Conservation (phyloP, 1,284 basidiomycete species). For the Ustilago nuda region DNA sequence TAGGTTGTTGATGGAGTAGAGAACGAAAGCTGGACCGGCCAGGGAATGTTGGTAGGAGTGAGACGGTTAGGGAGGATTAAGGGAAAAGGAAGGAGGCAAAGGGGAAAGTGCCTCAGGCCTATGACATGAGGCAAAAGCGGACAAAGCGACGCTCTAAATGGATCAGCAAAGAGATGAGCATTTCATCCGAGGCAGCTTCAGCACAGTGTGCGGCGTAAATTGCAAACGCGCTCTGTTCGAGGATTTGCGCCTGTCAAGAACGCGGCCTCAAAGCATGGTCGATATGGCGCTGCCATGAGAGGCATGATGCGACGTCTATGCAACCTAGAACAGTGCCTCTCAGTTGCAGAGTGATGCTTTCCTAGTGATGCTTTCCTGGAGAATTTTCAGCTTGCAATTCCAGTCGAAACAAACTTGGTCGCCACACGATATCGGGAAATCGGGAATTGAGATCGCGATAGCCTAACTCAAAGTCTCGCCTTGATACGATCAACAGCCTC, state of each 20-base stretch:
- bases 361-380: slow-evolving; percentile 9
- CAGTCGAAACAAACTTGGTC: background rate
- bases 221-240: slow-evolving; percentile 1
- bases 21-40: slow-evolving; percentile 13
- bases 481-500: too few relatives aligned
- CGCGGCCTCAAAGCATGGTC: background rate
- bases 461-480: background rate
- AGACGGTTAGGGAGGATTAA: background rate
- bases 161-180: slow-evolving; percentile 9
- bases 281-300: background rate
- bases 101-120: background rate
- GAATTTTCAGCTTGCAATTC: background rate
- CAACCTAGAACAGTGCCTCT: background rate
- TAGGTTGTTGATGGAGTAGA: background rate
- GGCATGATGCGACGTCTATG: slow-evolving; percentile 4
- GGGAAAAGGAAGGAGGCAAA: background rate
- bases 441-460: background rate
- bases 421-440: background rate
- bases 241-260: slow-evolving; percentile 9
- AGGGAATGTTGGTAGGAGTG: background rate
- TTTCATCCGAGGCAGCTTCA: background rate
- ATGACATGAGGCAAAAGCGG: background rate
- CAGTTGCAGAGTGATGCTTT: slow-evolving; percentile 11
- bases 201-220: background rate
- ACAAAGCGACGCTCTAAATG: background rate